These are phyloP conservation scores for Cymbomonas tetramitiformis DNA, from an alignment of 139 green algal species.

Conservation along the genomic window DNA sequence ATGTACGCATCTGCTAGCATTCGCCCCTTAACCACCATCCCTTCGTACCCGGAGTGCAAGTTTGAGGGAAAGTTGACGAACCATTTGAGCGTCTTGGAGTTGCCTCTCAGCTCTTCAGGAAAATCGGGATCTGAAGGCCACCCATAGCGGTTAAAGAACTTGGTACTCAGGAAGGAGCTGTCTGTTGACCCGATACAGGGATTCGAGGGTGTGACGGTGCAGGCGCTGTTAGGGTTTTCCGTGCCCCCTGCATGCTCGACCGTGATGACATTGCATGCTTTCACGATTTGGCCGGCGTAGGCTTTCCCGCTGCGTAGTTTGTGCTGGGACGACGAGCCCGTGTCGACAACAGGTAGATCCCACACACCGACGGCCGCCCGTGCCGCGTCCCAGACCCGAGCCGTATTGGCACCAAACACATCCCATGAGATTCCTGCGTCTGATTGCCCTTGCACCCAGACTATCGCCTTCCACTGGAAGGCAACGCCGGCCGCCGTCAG, in stretches of 20 bases:
- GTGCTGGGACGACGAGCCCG: neutral
- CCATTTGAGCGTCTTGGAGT: neutral
- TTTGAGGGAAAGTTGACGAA: neutral
- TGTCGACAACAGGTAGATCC: neutral
- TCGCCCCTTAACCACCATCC: neutral
- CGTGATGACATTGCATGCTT: neutral
- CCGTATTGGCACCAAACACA: neutral
- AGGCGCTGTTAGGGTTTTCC: neutral
- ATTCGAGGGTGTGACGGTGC: neutral
- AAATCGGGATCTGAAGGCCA: neutral
- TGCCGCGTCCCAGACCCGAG: neutral
- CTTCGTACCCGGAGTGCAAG: slow-evolving; percentile 1
- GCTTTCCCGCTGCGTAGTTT: neutral
- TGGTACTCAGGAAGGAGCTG: neutral
- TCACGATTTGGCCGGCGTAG: neutral
- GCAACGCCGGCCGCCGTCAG: slow-evolving; percentile 1
- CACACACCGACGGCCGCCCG: neutral
- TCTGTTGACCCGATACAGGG: neutral
- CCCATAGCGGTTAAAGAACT: slow-evolving; percentile 5
- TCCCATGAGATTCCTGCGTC: neutral
- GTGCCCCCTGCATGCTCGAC: neutral
- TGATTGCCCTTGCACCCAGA: neutral
- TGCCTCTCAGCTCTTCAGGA: neutral
- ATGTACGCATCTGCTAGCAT: slow-evolving; percentile 5
- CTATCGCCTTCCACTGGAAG: slow-evolving; percentile 8